Percentiles rank a stretch among this genome's conserved stretches.
Evolutionary conservation across 148 eudicot species (phyloP).

Genomic region (Vaccinium macrocarpon): DNA sequence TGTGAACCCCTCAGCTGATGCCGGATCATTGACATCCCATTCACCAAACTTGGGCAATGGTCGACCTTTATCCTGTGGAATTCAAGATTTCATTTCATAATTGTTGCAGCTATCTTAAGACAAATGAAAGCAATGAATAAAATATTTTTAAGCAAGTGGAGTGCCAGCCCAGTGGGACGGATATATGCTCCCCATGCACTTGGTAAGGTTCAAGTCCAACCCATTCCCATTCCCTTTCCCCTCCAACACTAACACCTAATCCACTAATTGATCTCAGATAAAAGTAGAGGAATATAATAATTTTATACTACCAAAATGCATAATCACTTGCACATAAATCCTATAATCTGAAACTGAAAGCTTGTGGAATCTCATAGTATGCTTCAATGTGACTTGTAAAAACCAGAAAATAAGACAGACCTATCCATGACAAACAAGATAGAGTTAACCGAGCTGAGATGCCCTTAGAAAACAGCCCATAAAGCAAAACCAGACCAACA

Average conservation of each 20-base stretch:
- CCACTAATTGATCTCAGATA: background rate
- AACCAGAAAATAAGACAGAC: constrained; percentile 3
- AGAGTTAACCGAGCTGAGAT: background rate
- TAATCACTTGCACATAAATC: background rate
- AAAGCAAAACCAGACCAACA: background rate
- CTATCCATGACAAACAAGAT: background rate
- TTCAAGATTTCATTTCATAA: background rate
- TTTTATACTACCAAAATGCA: background rate
- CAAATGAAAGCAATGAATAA: background rate
- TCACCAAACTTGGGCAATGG: constrained; percentile 41
- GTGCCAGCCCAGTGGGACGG: background rate
- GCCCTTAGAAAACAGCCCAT: background rate
- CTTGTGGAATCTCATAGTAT: background rate
- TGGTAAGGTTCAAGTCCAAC: background rate
- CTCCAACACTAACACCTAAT: background rate
- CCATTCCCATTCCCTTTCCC: background rate
- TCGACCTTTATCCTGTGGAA: constrained; percentile 27
- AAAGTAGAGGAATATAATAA: background rate
- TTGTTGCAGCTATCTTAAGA: constrained; percentile 11
- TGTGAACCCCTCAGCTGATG: constrained; percentile 36
- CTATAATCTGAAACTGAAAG: background rate
- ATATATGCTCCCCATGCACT: background rate
- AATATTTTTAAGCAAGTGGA: background rate
- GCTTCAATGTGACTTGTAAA: background rate
- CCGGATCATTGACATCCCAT: constrained; percentile 42